Conservation (phyloP, 2,329 filamentous ascomycete species). For the Aspergillus viridinutans region DNA sequence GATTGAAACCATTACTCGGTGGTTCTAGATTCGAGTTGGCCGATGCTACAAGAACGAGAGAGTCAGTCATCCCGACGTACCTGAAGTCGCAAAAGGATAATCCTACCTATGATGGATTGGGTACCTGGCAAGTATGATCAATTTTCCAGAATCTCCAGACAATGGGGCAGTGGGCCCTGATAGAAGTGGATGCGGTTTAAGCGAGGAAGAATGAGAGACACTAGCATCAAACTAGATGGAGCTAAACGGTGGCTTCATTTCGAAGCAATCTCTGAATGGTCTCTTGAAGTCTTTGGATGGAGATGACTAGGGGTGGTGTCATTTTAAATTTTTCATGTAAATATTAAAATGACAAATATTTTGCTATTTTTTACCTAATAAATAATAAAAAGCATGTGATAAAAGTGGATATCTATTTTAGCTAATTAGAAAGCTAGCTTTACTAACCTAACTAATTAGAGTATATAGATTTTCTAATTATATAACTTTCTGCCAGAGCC, state of each 20-base stretch:
- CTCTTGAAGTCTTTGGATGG: not conserved
- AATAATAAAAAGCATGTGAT: not conserved
- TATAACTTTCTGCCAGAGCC: not conserved
- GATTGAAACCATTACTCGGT: not conserved
- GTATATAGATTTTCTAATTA: not conserved
- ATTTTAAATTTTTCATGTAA: too few species aligned
- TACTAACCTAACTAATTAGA: not conserved
- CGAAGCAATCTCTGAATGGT: not conserved
- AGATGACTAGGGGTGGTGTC: too few species aligned
- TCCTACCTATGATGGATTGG: not conserved
- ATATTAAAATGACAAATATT: too few species aligned
- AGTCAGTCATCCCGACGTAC: not conserved
- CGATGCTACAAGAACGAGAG: not conserved
- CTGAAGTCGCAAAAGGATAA: not conserved
- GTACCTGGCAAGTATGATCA: not conserved
- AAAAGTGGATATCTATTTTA: not conserved
- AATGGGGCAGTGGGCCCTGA: not conserved
- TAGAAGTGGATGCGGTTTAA: not conserved
- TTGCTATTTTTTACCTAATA: too few species aligned
- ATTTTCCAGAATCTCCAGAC: not conserved
- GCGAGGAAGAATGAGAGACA: not conserved
- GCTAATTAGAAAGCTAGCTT: not conserved
- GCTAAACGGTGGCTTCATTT: not conserved
- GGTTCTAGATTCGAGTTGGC: not conserved
- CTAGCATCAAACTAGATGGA: not conserved